Percentiles rank a stretch among this genome's conserved stretches.
Evolutionary conservation across 1,284 basidiomycete species (phyloP).

Genomic region (Butyriboletus appendiculatus): DNA sequence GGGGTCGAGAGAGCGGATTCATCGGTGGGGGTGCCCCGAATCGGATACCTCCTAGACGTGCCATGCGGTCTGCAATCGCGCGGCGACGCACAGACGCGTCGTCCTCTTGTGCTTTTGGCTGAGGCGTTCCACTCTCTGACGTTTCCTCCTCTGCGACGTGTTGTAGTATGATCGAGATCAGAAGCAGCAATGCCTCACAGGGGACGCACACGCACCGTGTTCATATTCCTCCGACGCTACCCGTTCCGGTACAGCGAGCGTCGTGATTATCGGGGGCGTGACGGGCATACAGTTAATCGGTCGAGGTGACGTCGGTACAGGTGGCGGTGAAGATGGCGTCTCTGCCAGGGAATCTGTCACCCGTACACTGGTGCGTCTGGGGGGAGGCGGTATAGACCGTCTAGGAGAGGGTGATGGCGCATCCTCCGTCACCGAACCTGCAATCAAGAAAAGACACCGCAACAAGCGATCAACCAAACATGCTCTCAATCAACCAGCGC

Average conservation of each 20-base stretch:
- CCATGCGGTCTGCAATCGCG: conserved; percentile 79
- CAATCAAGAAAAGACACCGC: background rate
- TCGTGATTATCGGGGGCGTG: conserved; percentile 30
- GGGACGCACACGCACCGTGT: conserved; percentile 6
- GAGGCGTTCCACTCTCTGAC: conserved; percentile 6
- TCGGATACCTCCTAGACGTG: conserved; percentile 70
- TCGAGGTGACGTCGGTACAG: conserved; percentile 18
- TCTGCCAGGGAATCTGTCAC: conserved; percentile 9
- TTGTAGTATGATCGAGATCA: conserved; percentile 3
- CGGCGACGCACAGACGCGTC: conserved; percentile 50
- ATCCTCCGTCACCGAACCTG: conserved; percentile 17
- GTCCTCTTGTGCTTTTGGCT: conserved; percentile 40
- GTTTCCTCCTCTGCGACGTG: conserved; percentile 2
- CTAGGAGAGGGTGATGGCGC: conserved; percentile 10
- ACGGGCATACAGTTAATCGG: conserved; percentile 11
- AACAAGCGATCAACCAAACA: conserved; percentile 9
- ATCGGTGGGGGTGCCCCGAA: conserved; percentile 63
- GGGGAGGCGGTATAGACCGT: conserved; percentile 20
- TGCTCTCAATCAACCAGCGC: background rate
- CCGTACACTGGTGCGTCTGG: conserved; percentile 26
- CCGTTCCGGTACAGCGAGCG: conserved; percentile 9
- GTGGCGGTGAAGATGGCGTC: conserved; percentile 18
- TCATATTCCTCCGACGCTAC: conserved; percentile 1
- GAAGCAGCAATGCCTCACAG: background rate
- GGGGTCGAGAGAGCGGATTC: conserved; percentile 44